phyloP scores from a whole-genome alignment of 192 early-diverging fungal genomes.

The Coemansia sp. region DNA sequence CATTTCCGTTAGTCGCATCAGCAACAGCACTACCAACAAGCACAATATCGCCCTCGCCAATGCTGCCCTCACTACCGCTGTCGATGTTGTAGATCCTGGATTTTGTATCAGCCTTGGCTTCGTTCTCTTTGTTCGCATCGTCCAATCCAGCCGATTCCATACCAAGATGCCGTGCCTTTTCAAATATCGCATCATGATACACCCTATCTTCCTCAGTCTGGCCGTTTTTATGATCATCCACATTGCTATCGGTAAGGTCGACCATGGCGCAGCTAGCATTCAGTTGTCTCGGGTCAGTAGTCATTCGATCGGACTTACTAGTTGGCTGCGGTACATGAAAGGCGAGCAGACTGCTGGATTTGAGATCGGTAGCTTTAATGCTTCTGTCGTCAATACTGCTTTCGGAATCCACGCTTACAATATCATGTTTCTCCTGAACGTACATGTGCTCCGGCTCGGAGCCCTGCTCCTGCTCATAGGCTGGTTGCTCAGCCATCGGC shows the following conservation, averaged over 20 bases:
- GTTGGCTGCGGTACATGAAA: neutral
- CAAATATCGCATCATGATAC: constrained; percentile 24
- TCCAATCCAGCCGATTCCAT: neutral
- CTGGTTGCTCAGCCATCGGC: neutral
- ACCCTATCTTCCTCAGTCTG: neutral
- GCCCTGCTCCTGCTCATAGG: neutral
- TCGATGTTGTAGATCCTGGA: constrained; percentile 11
- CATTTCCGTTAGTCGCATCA: neutral
- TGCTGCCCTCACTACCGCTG: constrained; percentile 21
- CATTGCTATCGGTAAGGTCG: neutral
- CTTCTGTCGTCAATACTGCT: neutral
- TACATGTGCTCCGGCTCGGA: neutral
- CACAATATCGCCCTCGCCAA: neutral
- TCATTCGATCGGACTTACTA: neutral
- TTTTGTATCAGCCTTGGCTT: neutral
- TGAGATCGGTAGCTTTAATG: neutral
- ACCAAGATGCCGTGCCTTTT: constrained; percentile 21
- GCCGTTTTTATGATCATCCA: neutral
- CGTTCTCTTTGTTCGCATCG: neutral
- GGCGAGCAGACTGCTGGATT: constrained; percentile 3
- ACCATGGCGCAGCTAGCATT: neutral
- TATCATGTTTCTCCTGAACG: neutral
- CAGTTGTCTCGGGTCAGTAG: neutral
- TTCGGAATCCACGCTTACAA: constrained; percentile 22
- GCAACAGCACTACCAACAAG: neutral